Percentiles rank a stretch among this genome's conserved stretches.
Conservation (phyloP, 1,139 yeast genomes). For the Saccharomyces hybrid region DNA sequence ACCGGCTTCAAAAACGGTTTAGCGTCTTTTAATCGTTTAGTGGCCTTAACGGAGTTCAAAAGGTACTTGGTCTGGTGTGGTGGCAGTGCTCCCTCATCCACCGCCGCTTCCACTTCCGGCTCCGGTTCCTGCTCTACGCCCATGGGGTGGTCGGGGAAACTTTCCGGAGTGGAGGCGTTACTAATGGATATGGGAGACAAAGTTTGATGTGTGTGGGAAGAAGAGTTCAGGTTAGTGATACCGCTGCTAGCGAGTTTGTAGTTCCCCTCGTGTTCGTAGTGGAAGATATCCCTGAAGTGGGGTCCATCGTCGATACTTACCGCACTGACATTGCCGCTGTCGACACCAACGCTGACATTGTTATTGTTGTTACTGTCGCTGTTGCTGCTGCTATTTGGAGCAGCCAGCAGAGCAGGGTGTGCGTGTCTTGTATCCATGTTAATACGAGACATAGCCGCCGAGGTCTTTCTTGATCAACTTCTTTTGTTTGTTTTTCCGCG, state of each 20-base stretch:
- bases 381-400: neutral
- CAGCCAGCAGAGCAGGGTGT: neutral
- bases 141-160: neutral
- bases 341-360: neutral
- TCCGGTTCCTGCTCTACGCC: slow-evolving; percentile 5
- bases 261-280: neutral
- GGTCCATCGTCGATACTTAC: slow-evolving; percentile 1
- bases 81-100: slow-evolving; percentile 3
- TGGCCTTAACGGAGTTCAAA: slow-evolving; percentile 50
- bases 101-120: slow-evolving; percentile 8
- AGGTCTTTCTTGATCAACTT: neutral
- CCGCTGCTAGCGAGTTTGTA: slow-evolving; percentile 1
- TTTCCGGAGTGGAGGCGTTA: slow-evolving; percentile 2
- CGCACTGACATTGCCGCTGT: neutral
- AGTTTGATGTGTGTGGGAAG: neutral
- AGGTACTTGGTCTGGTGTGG: neutral
- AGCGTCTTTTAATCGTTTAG: slow-evolving; percentile 86
- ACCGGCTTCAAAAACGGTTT: slow-evolving; percentile 85
- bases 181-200: slow-evolving; percentile 1
- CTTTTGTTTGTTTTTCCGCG: neutral
- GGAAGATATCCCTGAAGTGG: neutral
- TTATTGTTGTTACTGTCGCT: neutral
- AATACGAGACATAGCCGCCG: slow-evolving; percentile 1
- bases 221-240: slow-evolving; percentile 1
- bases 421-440: slow-evolving; percentile 1